Conservation (phyloP, 1,284 basidiomycete genomes). For the Wallemia mellicola region DNA sequence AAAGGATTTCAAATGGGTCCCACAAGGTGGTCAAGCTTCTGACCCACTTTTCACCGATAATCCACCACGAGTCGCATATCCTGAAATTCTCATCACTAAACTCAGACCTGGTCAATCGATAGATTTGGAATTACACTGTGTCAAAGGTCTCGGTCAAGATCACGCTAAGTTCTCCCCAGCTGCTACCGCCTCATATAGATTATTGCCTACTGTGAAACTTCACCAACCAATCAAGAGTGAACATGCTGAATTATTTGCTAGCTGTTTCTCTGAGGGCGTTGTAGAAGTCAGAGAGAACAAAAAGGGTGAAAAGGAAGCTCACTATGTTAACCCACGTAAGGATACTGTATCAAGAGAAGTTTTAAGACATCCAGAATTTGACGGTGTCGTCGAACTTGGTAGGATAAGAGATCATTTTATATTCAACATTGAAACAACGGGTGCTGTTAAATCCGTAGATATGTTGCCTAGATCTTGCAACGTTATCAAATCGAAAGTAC, state of each 20-base stretch:
- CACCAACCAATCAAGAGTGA: slow-evolving; percentile 32
- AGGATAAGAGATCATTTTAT: slow-evolving; percentile 66
- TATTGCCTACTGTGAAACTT: slow-evolving; percentile 63
- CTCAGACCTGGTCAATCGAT: slow-evolving; percentile 49
- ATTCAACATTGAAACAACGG: slow-evolving; percentile 76
- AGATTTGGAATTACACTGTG: slow-evolving; percentile 62
- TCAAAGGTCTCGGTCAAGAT: slow-evolving; percentile 82
- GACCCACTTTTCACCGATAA: slow-evolving; percentile 14
- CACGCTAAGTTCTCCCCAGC: slow-evolving; percentile 65
- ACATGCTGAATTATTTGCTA: slow-evolving; percentile 39
- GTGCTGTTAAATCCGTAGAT: slow-evolving; percentile 54
- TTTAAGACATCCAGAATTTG: slow-evolving; percentile 68
- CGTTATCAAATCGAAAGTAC: slow-evolving; percentile 56
- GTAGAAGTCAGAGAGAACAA: slow-evolving; percentile 29
- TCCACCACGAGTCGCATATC: slow-evolving; percentile 39
- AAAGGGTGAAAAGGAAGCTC: slow-evolving; percentile 28
- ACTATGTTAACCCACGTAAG: slow-evolving; percentile 31
- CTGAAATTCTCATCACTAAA: slow-evolving; percentile 76
- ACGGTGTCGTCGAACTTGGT: slow-evolving; percentile 50
- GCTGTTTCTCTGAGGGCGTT: slow-evolving; percentile 72
- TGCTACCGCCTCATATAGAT: slow-evolving; percentile 84
- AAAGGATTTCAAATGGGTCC: slow-evolving; percentile 45
- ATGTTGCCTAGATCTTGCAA: slow-evolving; percentile 55
- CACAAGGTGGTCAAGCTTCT: slow-evolving; percentile 51
- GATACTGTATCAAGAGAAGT: slow-evolving; percentile 87